Percentiles rank a stretch among this genome's conserved stretches.
These are phyloP conservation scores for Dactylellina cionopaga DNA, from an alignment of 2,329 filamentous ascomycete genomes.

Conservation along the genomic window DNA sequence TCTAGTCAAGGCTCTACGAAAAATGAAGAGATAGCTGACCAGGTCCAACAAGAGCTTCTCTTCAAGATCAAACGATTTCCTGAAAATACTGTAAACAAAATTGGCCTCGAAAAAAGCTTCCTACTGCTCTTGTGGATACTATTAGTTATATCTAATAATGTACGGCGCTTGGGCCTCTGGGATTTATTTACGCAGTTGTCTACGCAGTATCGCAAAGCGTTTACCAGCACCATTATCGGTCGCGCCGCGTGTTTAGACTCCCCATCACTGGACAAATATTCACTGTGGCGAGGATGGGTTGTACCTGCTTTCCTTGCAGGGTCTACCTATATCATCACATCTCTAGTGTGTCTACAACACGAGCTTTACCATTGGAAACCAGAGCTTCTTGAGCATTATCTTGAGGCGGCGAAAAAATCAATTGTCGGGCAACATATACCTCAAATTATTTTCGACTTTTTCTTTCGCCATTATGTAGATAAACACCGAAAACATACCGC, in stretches of 20 bases:
- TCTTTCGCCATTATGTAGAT: not conserved
- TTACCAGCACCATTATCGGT: slow-evolving; percentile 8
- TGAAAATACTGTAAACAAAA: not conserved
- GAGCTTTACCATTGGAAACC: slow-evolving; percentile 21
- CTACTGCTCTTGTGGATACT: slow-evolving; percentile 2
- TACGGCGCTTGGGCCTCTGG: slow-evolving; percentile 5
- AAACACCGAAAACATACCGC: slow-evolving; percentile 5
- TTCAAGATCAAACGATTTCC: slow-evolving; percentile 19
- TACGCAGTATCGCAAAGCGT: slow-evolving; percentile 3
- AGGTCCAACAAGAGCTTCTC: slow-evolving; percentile 1
- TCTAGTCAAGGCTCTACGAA: not conserved
- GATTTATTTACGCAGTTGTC: slow-evolving; percentile 11
- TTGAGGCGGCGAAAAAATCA: slow-evolving; percentile 7
- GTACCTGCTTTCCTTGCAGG: slow-evolving; percentile 10
- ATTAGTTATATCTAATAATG: slow-evolving; percentile 7
- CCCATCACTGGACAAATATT: slow-evolving; percentile 6
- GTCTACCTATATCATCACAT: slow-evolving; percentile 8
- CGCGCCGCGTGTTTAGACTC: not conserved
- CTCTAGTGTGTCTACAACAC: not conserved
- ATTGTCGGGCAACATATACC: not conserved
- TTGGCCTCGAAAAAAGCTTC: slow-evolving; percentile 5
- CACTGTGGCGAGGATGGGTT: slow-evolving; percentile 13
- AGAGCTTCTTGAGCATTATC: slow-evolving; percentile 13
- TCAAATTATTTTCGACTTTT: not conserved
- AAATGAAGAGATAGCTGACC: slow-evolving; percentile 1